Evolutionary conservation across 352 stramenopile genomes (phyloP), one percentile per base, ranked within the genome.

Genomic region (Phytophthora hybrid): DNA sequence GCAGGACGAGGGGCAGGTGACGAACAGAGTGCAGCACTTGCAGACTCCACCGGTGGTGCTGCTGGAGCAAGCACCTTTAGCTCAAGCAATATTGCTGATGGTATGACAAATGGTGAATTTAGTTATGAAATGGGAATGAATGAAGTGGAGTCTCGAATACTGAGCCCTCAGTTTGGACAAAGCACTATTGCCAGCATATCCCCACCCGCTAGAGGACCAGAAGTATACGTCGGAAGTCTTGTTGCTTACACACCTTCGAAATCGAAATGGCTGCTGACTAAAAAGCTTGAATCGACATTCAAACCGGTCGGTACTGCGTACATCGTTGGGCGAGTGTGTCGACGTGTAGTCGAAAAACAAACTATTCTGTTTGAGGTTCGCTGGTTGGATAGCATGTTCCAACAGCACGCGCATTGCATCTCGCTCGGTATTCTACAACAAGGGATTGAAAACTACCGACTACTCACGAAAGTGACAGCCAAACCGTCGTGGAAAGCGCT

Each of bases 351-450:
- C 6, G 6, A 52, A 21, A 39, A 44, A 4, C 5, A 47, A 57
- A 10, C 44, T 34, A 8, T 46, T 46, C 19, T 66, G 16, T 59
- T 41, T 14, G 46, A 66, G 16, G 32, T 66, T 39, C 29, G 32
- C 9, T 61, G 52, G 37, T 32, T 69, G 14, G 52, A 69, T 19
- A 49, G 9, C 39, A 54, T 55, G 16, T 64, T 64, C 44, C 21
- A 39, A 6, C 47, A 56, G 11, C 23, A 64, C 9, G 16, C 31
- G 9, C 21, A 56, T 4, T 23, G 29, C 7, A 9, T 64, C 18
- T 4, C 14, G 46, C 23, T 64, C 4, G 44, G 58, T n/a, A 10
- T 64, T 54, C 5, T 64, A 16, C 58, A 56, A 21, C 39, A 32
- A 46, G 58, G 58, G 9, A 55, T 55, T 18, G 23, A 41, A 29